A percentile compares a stretch with the other conserved stretches of the same genome.
Evolutionary conservation across 495 filamentous ascomycete genomes (phyloP).

Genomic region (Aspergillus ellipticus): DNA sequence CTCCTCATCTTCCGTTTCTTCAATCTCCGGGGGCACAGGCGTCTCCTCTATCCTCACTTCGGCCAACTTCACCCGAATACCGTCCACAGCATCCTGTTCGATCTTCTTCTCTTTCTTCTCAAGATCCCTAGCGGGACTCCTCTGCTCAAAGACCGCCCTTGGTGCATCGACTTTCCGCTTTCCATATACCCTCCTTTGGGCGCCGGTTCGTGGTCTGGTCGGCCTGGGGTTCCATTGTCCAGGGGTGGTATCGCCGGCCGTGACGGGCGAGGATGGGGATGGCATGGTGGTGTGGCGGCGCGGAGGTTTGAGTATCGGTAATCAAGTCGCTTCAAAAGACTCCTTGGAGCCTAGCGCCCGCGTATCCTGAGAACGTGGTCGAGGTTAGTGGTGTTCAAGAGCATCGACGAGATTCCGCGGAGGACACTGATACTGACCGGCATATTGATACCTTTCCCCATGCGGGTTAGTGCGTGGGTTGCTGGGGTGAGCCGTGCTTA

Average conservation of each 20-base stretch:
- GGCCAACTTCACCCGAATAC: slow-evolving; percentile 32
- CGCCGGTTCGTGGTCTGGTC: slow-evolving; percentile 20
- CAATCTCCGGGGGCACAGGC: neutral
- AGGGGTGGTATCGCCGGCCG: slow-evolving; percentile 7
- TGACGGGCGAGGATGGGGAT: neutral
- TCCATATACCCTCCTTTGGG: slow-evolving; percentile 39
- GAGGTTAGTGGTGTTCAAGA: neutral
- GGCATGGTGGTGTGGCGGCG: slow-evolving; percentile 3
- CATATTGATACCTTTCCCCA: neutral
- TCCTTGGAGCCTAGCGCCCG: neutral
- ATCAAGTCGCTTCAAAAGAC: neutral
- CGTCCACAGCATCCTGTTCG: slow-evolving; percentile 23
- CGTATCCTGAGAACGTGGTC: neutral
- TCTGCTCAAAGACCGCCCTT: slow-evolving; percentile 38
- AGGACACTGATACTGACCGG: neutral
- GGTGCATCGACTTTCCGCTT: slow-evolving; percentile 40
- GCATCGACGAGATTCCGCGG: neutral
- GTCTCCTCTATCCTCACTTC: slow-evolving; percentile 29
- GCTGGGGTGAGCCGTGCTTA: neutral
- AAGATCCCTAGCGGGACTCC: slow-evolving; percentile 27
- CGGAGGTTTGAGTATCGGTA: neutral
- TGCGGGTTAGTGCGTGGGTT: neutral
- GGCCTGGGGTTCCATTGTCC: slow-evolving; percentile 13
- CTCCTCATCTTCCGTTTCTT: neutral
- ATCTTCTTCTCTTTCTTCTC: slow-evolving; percentile 3